Conservation (phyloP, 129 eudicot genomes). For the Ambrosia artemisiifolia region DNA sequence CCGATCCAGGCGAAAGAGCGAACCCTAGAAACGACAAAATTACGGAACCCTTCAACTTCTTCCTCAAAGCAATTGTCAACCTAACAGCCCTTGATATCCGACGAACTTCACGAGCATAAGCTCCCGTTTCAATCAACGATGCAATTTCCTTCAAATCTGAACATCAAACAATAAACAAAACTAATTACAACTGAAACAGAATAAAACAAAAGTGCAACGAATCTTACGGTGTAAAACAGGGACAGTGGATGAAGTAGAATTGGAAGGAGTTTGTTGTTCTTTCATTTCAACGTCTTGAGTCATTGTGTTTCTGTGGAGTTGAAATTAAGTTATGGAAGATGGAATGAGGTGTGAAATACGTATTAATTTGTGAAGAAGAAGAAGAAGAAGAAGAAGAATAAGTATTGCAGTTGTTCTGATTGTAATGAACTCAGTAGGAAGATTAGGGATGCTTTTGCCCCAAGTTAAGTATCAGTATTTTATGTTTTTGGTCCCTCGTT, state of each 20-base stretch:
- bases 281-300: constrained; percentile 94
- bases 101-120: constrained; percentile 76
- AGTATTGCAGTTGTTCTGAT: constrained; percentile 14
- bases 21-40: constrained; percentile 57
- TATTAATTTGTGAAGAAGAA: neutral
- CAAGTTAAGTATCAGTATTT: constrained; percentile 29
- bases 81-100: constrained; percentile 76
- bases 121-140: constrained; percentile 69
- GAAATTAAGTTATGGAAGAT: constrained; percentile 7
- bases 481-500: neutral
- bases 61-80: constrained; percentile 66
- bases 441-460: constrained; percentile 30
- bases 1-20: constrained; percentile 79
- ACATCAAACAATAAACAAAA: constrained; percentile 4
- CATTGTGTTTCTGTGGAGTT: constrained; percentile 38
- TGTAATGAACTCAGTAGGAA: neutral
- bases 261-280: constrained; percentile 53
- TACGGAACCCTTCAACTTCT: constrained; percentile 59
- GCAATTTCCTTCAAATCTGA: constrained; percentile 80
- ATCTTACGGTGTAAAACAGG: constrained; percentile 62
- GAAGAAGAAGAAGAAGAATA: neutral
- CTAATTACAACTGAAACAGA: neutral
- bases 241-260: constrained; percentile 44
- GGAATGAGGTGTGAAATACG: neutral
- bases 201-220: neutral